These are phyloP conservation scores for Trichoderma sp. DNA, from an alignment of 2,329 filamentous ascomycete species.

Conservation along the genomic window DNA sequence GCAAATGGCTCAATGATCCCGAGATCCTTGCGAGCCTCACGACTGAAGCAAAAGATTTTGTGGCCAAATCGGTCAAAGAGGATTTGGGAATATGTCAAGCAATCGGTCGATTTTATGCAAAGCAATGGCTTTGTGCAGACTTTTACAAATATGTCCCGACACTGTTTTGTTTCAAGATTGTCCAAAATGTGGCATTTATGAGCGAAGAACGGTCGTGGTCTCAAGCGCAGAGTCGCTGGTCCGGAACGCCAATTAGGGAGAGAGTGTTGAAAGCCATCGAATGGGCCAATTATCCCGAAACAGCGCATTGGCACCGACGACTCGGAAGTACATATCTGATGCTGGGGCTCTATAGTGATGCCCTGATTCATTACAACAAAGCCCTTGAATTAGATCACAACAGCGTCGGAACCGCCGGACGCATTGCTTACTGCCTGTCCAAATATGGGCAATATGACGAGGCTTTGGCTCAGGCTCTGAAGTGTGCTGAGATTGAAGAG, in stretches of 20 bases:
- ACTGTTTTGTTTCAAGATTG: constrained; percentile 44
- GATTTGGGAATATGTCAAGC: constrained; percentile 36
- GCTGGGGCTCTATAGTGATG: constrained; percentile 36
- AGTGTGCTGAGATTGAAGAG: constrained; percentile 38
- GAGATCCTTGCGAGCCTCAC: constrained; percentile 33
- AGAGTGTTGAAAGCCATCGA: constrained; percentile 37
- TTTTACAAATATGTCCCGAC: constrained; percentile 40
- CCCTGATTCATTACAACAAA: constrained; percentile 37
- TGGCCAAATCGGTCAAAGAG: constrained; percentile 26
- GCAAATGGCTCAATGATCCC: constrained; percentile 37
- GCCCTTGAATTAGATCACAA: constrained; percentile 39
- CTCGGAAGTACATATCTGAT: constrained; percentile 42
- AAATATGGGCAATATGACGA: constrained; percentile 37
- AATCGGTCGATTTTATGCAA: constrained; percentile 40
- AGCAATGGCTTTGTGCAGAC: constrained; percentile 38
- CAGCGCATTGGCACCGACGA: constrained; percentile 39
- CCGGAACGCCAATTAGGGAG: constrained; percentile 34
- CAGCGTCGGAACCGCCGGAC: constrained; percentile 39
- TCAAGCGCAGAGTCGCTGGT: constrained; percentile 38
- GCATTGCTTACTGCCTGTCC: constrained; percentile 42
- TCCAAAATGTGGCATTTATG: constrained; percentile 42
- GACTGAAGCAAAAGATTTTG: constrained; percentile 34
- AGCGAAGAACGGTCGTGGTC: constrained; percentile 39
- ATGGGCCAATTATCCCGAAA: constrained; percentile 38
- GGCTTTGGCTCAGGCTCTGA: constrained; percentile 36